A percentile compares a stretch with the other conserved stretches of the same genome.
phyloP scores from a whole-genome alignment of 139 green algal species.

The Chlorella sp. region DNA sequence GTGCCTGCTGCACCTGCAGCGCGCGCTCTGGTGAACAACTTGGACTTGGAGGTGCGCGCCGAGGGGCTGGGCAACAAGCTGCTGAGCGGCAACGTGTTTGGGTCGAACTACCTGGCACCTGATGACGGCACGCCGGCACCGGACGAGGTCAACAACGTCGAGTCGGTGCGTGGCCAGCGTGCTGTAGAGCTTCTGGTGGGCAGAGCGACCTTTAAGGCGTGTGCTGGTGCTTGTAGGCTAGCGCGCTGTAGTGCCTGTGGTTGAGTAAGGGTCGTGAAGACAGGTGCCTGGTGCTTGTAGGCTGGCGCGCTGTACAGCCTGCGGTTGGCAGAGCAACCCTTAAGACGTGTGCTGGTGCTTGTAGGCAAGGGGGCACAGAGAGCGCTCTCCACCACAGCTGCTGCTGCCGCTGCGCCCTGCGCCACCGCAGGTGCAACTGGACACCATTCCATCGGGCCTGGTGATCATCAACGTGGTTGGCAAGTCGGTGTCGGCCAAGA shows the following conservation, averaged over 20 bases:
- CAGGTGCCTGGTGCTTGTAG: no score
- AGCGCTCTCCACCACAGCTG: not conserved
- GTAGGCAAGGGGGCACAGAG: not conserved
- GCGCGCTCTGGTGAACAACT: constrained; percentile 75
- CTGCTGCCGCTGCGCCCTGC: not conserved
- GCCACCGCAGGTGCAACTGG: constrained; percentile 34
- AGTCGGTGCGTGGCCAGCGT: constrained; percentile 35
- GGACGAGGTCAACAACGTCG: constrained; percentile 79
- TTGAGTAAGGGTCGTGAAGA: no score
- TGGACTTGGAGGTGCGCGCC: constrained; percentile 62
- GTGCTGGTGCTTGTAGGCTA: not conserved
- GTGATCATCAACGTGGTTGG: constrained; percentile 37
- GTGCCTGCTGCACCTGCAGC: no score
- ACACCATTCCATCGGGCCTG: constrained; percentile 43
- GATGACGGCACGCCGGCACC: not conserved
- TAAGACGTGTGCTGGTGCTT: not conserved
- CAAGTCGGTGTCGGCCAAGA: not conserved
- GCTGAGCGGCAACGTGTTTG: constrained; percentile 53
- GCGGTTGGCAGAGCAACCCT: no score
- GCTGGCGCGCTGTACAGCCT: no score
- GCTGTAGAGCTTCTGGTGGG: no score
- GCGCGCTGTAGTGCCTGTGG: not conserved
- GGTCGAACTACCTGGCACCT: constrained; percentile 4
- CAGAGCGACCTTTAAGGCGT: not conserved
- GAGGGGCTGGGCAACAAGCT: constrained; percentile 48